phyloP scores from a whole-genome alignment of 2,329 filamentous ascomycete species.

The Chrysoporthe puriensis region DNA sequence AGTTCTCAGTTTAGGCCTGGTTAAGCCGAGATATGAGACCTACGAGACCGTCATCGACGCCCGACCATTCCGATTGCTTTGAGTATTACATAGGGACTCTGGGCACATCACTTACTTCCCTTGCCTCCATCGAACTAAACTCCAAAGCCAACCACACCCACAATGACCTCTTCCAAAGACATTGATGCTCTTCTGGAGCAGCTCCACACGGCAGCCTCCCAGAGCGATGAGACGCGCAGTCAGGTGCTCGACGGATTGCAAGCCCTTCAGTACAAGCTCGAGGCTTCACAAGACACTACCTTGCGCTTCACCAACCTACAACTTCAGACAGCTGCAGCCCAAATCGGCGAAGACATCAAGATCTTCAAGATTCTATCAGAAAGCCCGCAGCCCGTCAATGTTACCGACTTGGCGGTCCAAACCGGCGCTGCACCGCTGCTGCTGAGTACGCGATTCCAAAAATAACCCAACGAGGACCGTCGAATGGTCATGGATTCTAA shows the following conservation, averaged over 20 bases:
- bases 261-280: constrained; percentile 25
- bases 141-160: neutral
- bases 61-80: too few species aligned
- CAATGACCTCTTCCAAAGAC: neutral
- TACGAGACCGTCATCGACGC: too few species aligned
- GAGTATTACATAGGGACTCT: neutral
- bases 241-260: constrained; percentile 23
- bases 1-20: too few species aligned
- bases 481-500: neutral
- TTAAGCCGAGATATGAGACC: too few species aligned
- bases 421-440: constrained; percentile 11
- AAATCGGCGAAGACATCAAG: constrained; percentile 12
- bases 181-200: neutral
- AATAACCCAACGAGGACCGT: neutral
- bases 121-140: neutral
- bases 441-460: neutral
- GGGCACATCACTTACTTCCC: neutral
- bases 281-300: constrained; percentile 28
- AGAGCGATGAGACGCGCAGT: neutral
- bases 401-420: constrained; percentile 9
- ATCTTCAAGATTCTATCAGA: constrained; percentile 12
- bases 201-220: neutral
- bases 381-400: neutral
- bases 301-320: constrained; percentile 10
- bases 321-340: constrained; percentile 6